Conservation (phyloP, 2,329 filamentous ascomycete genomes). For the Claviceps pazoutovae region DNA sequence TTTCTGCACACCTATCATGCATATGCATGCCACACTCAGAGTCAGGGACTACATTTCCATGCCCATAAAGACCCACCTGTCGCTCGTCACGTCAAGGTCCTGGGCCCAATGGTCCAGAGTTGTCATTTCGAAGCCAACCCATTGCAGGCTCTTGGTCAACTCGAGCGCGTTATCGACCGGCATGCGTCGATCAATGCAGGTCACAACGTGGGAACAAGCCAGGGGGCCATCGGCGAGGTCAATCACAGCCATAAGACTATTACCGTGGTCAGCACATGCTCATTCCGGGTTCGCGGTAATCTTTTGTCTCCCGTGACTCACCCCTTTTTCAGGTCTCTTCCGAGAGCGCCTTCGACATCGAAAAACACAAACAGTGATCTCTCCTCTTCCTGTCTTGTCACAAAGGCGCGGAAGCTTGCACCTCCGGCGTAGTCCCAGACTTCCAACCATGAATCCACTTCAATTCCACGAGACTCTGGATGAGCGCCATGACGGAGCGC, state of each 20-base stretch:
- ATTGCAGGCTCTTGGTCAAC: conserved; percentile 71
- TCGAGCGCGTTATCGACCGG: conserved; percentile 47
- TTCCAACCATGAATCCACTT: conserved; percentile 54
- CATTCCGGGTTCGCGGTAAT: neutral
- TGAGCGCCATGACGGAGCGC: conserved; percentile 18
- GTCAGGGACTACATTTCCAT: conserved; percentile 57
- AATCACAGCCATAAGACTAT: conserved; percentile 74
- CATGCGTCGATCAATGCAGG: conserved; percentile 64
- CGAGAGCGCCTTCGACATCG: conserved; percentile 51
- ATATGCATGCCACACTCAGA: neutral
- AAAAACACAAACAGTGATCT: conserved; percentile 83
- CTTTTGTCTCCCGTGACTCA: conserved; percentile 30
- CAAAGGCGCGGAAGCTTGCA: conserved; percentile 74
- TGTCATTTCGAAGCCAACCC: conserved; percentile 80
- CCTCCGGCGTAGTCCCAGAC: conserved; percentile 78
- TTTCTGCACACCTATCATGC: neutral
- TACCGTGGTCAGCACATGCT: conserved; percentile 5
- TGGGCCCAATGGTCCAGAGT: conserved; percentile 66
- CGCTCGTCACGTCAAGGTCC: conserved; percentile 52
- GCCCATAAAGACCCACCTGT: conserved; percentile 72
- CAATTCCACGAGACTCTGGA: conserved; percentile 16
- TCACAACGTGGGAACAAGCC: conserved; percentile 62
- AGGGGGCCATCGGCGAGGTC: conserved; percentile 71
- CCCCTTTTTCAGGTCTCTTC: conserved; percentile 75
- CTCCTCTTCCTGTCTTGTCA: conserved; percentile 54